A percentile compares a stretch with the other conserved stretches of the same genome.
These are phyloP conservation scores for Aspergillus ruber DNA, from an alignment of 2,329 filamentous ascomycete species.

Conservation along the genomic window DNA sequence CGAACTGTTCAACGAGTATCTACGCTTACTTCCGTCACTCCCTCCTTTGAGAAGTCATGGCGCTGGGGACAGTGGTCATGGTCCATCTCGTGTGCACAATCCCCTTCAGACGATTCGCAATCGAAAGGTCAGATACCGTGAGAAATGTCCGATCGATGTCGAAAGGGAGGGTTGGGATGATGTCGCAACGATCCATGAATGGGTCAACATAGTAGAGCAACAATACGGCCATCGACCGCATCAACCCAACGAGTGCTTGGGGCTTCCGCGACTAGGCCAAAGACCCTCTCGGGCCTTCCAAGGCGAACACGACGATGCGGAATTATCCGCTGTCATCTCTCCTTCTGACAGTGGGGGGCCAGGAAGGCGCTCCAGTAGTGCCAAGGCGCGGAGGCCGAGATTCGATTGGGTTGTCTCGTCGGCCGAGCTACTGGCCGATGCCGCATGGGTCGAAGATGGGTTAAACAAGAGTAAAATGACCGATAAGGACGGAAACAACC, in stretches of 20 bases:
- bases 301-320: constrained; percentile 17
- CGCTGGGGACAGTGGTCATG: constrained; percentile 11
- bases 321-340: constrained; percentile 21
- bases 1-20: constrained; percentile 78
- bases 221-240: constrained; percentile 39
- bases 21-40: constrained; percentile 69
- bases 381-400: constrained; percentile 64
- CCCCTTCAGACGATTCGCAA: constrained; percentile 91
- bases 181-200: constrained; percentile 62
- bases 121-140: constrained; percentile 72
- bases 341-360: constrained; percentile 37
- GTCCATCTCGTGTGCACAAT: constrained; percentile 62
- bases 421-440: constrained; percentile 80
- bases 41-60: constrained; percentile 57
- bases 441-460: constrained; percentile 80
- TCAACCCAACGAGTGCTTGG: constrained; percentile 40
- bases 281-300: constrained; percentile 6
- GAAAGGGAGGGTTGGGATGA: constrained; percentile 72
- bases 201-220: constrained; percentile 65
- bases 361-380: constrained; percentile 36
- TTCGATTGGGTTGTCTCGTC: constrained; percentile 82
- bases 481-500: constrained; percentile 66
- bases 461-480: constrained; percentile 76
- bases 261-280: constrained; percentile 38
- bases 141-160: constrained; percentile 67